Evolutionary conservation across 2,329 filamentous ascomycete species (phyloP), one percentile per base, ranked within the genome.

Genomic region (Pseudogymnoascus sp.): DNA sequence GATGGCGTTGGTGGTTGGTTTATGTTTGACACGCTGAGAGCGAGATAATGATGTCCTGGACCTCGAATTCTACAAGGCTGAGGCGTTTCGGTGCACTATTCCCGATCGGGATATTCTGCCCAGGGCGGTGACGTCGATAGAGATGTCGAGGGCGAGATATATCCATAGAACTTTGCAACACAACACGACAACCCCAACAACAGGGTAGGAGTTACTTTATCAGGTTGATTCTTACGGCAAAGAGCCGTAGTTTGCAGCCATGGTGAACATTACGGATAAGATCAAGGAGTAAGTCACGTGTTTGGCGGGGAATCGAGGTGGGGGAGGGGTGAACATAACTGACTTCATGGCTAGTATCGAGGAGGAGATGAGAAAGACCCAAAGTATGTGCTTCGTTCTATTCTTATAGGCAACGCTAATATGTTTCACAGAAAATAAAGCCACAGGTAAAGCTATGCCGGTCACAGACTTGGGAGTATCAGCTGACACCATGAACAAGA

Each of bases 221-320:
- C 14, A 40, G 59, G 38, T 60, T 60, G 59, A 16, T 60, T 42
- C 59, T 42, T 31, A 49, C 36, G 60, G 28, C 60, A 53, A 46
- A 23, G 37, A 46, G 34, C 37, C 40, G 25, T 67, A 68, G 62
- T 64, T 63, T 63, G 69, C 63, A 77, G 84, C 79, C 72, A 99
- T 99, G 95, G 95, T 97, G 77, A 97, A 97, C 81, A 99, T 99
- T 69, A 97, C 95, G 69, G 96, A 99, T 63, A 97, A 96, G 84
- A 99, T 99, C 81, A 99, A 99, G 84, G 95, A 97, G 93, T 96
- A 78, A 73, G 88, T 75, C 18, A 31, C 18, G 16, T 34, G 18
- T 28, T 60, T 60, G 34, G 38, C 59, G 36, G 34, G 21, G 34
- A 25, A 38, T 25, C 7, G 40, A 14, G 23, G 31, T 38, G 61